Base-by-base conservation (phyloP, 1,139 yeast genomes). In the Geotrichum siamense region DNA sequence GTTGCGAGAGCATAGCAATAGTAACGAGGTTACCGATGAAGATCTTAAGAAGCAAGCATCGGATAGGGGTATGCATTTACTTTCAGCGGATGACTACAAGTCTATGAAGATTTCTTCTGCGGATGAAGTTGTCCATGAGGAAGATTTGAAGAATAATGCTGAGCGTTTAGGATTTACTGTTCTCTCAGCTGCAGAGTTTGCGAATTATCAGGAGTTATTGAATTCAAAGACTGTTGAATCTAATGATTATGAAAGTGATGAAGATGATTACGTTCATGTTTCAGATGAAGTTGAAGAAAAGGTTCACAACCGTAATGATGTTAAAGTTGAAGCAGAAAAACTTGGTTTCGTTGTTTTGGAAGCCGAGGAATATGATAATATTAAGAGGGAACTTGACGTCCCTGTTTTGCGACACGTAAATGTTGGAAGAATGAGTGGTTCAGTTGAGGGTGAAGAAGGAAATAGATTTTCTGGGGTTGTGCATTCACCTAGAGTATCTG, bases 291-390 rank as follows among this genome's bases (percentile, higher is more conserved):
- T 45, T 19, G 54, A 53, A 37, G 42, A 49, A 21, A 48, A 53
- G 22, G 22, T 41, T 15, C 28, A 42, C n/a, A 39, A 34, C 4
- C 39, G 47, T 54, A 53, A 50, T 10, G 44, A 53, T 16, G 31
- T 55, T 32, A 48, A 48, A 22, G 35, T 38, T 12, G 49, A 47
- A 21, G 59, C 59, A 1, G 49, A 46, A 27, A 43, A 45, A 38
- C 54, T 69, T 34, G 76, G 76, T 1, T 61, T 69, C 59, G 65
- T 65, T 2, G 61, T 69, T 3, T 43, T 74, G 3, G 51, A 61
- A 6, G 47, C 49, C 12, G 56, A 56, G 6, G 70, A 65, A 33
- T 55, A 58, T 46, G 53, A 60, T 34, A 46, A 37, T 20, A 50
- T 57, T 16, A 50, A 47, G 39, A 51, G 33, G 29, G 35, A 39